Conservation (phyloP, 2,329 filamentous ascomycete species). For the Chrysoporthe puriensis region DNA sequence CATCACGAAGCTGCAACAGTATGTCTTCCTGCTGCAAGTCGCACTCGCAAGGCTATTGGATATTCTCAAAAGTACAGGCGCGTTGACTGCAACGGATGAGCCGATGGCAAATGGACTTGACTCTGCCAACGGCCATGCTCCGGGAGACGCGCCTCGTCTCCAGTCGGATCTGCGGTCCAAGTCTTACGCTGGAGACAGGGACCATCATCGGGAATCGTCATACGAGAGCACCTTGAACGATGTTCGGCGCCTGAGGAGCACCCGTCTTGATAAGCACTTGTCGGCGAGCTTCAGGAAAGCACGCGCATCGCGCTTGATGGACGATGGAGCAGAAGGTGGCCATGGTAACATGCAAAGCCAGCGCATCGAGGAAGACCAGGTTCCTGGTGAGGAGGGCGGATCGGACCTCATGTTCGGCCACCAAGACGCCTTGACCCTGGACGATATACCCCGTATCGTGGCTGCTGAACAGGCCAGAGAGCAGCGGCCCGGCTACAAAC, state of each 20-base stretch:
- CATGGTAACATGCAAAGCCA: conserved; percentile 59
- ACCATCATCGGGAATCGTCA: conserved; percentile 70
- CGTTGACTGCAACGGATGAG: conserved; percentile 77
- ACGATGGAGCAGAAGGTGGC: conserved; percentile 70
- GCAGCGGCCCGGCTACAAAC: conserved; percentile 74
- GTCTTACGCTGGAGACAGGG: conserved; percentile 68
- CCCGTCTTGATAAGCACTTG: conserved; percentile 89
- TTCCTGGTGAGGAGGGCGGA: conserved; percentile 68
- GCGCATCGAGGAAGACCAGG: conserved; percentile 80
- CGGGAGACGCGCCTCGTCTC: conserved; percentile 54
- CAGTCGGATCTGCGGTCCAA: conserved; percentile 73
- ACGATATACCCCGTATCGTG: conserved; percentile 95
- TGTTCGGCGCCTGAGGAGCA: conserved; percentile 88
- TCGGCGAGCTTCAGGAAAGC: conserved; percentile 92
- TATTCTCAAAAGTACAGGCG: conserved; percentile 81
- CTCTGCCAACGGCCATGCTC: conserved; percentile 62
- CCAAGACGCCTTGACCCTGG: conserved; percentile 88
- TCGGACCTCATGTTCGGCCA: conserved; percentile 86
- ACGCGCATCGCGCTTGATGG: conserved; percentile 88
- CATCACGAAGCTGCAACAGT: conserved; percentile 88
- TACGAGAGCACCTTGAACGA: conserved; percentile 97
- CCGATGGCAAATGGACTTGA: conserved; percentile 69
- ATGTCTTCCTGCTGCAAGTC: conserved; percentile 89
- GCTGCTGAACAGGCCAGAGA: conserved; percentile 94
- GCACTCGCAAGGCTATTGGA: conserved; percentile 87